Conservation (phyloP, 2,329 filamentous ascomycete species). For the Immersiporthe knoxdaviesiana region DNA sequence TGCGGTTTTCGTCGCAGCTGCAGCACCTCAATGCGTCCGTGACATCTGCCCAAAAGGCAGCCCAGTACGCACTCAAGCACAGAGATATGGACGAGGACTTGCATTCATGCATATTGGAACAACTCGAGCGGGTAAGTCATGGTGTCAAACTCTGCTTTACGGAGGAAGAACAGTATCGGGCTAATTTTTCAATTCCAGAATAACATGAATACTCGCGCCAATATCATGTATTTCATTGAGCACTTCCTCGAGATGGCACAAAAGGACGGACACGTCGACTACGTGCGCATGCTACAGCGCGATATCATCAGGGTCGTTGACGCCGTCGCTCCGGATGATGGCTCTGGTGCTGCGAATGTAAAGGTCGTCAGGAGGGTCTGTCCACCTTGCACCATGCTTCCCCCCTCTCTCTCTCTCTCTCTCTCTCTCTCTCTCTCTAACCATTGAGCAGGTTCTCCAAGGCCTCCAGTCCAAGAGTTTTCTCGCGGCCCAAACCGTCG, state of each 20-base stretch:
- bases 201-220: constrained; percentile 95
- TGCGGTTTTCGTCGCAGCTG: constrained; percentile 91
- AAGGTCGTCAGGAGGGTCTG: constrained; percentile 83
- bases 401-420: not conserved
- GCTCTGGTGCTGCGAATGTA: constrained; percentile 88
- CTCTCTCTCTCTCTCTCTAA: not conserved
- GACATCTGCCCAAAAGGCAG: constrained; percentile 86
- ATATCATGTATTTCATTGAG: constrained; percentile 99
- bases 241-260: constrained; percentile 86
- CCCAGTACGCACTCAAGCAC: constrained; percentile 92
- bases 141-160: not conserved
- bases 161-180: constrained; percentile 6
- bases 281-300: constrained; percentile 91
- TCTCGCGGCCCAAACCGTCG: constrained; percentile 73
- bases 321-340: constrained; percentile 84
- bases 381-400: not conserved
- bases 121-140: constrained; percentile 74
- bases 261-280: constrained; percentile 75
- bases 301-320: constrained; percentile 93
- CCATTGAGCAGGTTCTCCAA: constrained; percentile 61
- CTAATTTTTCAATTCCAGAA: constrained; percentile 59
- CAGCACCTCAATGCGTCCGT: constrained; percentile 90
- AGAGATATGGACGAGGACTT: constrained; percentile 95
- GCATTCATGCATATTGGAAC: constrained; percentile 95
- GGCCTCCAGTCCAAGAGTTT: constrained; percentile 72